Percentiles rank a stretch among this genome's conserved stretches.
These are phyloP conservation scores for Elongisporangium senticosum DNA, from an alignment of 352 stramenopile genomes.

Conservation along the genomic window DNA sequence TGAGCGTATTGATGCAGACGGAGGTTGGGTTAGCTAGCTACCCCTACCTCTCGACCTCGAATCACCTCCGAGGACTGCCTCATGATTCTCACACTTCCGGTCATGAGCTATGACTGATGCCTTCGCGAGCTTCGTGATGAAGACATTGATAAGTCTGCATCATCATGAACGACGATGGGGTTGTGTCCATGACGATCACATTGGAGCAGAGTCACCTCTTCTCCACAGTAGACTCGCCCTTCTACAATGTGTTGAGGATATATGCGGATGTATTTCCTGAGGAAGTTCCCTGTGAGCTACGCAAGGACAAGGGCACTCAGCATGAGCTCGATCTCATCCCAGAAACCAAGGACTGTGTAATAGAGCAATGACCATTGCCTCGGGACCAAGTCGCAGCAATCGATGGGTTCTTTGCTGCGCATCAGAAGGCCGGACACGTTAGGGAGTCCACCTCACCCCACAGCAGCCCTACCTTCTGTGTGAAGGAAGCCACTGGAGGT, in stretches of 20 bases:
- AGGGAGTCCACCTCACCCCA: slow-evolving; percentile 13
- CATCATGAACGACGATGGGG: not conserved
- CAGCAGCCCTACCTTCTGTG: slow-evolving; percentile 18
- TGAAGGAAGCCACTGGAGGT: slow-evolving; percentile 14
- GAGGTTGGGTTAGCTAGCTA: too few species aligned
- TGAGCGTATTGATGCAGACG: too few species aligned
- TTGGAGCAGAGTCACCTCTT: too few species aligned
- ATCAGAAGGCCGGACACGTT: slow-evolving; percentile 8
- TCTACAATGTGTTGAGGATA: slow-evolving; percentile 2
- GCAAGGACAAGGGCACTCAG: slow-evolving; percentile 9
- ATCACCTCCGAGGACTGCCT: too few species aligned
- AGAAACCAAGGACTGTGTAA: slow-evolving; percentile 8
- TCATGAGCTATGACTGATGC: slow-evolving; percentile 8
- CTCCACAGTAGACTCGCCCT: not conserved
- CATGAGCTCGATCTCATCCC: slow-evolving; percentile 11
- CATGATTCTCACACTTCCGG: too few species aligned
- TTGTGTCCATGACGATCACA: too few species aligned
- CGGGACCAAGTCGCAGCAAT: slow-evolving; percentile 15
- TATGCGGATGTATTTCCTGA: slow-evolving; percentile 6
- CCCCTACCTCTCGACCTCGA: too few species aligned
- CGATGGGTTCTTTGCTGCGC: slow-evolving; percentile 13
- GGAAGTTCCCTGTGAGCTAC: slow-evolving; percentile 9
- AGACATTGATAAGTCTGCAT: slow-evolving; percentile 17
- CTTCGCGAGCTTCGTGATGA: slow-evolving; percentile 12
- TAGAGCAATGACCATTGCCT: slow-evolving; percentile 1